phyloP scores from a whole-genome alignment of 345 rosid species.

The Brassica incana region DNA sequence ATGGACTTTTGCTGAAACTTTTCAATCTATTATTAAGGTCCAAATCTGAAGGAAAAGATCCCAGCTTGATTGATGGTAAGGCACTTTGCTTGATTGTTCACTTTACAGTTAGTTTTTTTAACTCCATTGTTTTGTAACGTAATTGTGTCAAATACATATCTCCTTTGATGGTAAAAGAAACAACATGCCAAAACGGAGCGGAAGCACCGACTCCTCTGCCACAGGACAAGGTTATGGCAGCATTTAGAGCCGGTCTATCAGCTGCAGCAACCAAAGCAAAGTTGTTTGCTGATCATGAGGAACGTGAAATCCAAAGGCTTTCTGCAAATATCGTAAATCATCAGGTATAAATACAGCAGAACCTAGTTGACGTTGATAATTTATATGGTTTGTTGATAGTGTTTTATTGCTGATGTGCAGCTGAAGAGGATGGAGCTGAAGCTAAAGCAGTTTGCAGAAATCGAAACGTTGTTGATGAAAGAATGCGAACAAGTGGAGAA shows the following conservation, averaged over 20 bases:
- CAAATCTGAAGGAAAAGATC: slow-evolving; percentile 59
- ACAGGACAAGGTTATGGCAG: slow-evolving; percentile 67
- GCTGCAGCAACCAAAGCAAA: slow-evolving; percentile 97
- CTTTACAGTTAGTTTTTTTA: not conserved
- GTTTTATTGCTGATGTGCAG: slow-evolving; percentile 39
- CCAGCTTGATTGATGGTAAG: slow-evolving; percentile 41
- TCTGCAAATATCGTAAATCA: slow-evolving; percentile 94
- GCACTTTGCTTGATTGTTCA: slow-evolving; percentile 20
- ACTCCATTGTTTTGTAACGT: slow-evolving; percentile 6
- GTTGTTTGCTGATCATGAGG: slow-evolving; percentile 98
- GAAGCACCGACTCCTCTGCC: slow-evolving; percentile 53
- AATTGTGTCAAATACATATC: slow-evolving; percentile 10
- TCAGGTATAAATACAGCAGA: slow-evolving; percentile 55
- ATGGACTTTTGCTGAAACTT: slow-evolving; percentile 23
- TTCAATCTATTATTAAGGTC: slow-evolving; percentile 49
- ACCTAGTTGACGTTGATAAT: not conserved
- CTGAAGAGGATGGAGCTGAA: slow-evolving; percentile 95
- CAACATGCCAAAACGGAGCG: slow-evolving; percentile 53
- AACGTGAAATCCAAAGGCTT: slow-evolving; percentile 94
- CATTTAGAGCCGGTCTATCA: slow-evolving; percentile 85
- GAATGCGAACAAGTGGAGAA: slow-evolving; percentile 98
- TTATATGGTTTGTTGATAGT: not conserved
- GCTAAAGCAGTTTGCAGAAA: slow-evolving; percentile 98
- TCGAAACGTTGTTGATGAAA: slow-evolving; percentile 87
- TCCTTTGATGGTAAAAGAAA: slow-evolving; percentile 43